These are phyloP conservation scores for Claviceps fusiformis DNA, from an alignment of 2,329 filamentous ascomycete species.

Conservation along the genomic window DNA sequence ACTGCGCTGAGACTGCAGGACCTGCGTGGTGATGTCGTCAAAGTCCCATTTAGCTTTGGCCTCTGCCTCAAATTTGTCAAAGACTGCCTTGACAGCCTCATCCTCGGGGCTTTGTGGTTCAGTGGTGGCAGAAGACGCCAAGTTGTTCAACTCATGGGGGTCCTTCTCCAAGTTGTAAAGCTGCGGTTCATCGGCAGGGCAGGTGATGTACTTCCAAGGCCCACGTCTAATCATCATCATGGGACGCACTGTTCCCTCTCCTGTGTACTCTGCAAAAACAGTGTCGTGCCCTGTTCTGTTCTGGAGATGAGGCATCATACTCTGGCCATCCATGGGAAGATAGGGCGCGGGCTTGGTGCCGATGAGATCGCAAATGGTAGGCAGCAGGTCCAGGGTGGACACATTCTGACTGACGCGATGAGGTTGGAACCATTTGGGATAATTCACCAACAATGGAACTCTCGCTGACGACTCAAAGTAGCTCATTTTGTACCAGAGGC, in stretches of 20 bases:
- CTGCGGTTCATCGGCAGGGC: slow-evolving; percentile 70
- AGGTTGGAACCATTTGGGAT: slow-evolving; percentile 61
- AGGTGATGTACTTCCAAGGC: slow-evolving; percentile 82
- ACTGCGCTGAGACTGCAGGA: slow-evolving; percentile 64
- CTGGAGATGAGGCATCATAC: slow-evolving; percentile 65
- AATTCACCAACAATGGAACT: slow-evolving; percentile 74
- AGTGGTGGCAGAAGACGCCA: slow-evolving; percentile 37
- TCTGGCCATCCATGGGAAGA: slow-evolving; percentile 77
- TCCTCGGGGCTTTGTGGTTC: slow-evolving; percentile 28
- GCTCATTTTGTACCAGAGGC: slow-evolving; percentile 95
- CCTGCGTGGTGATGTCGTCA: slow-evolving; percentile 58
- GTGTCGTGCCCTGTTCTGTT: slow-evolving; percentile 59
- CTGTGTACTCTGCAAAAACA: slow-evolving; percentile 91
- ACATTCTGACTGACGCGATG: slow-evolving; percentile 73
- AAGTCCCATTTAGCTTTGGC: slow-evolving; percentile 70
- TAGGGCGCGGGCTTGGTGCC: slow-evolving; percentile 54
- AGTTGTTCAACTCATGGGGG: slow-evolving; percentile 63
- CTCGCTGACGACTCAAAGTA: slow-evolving; percentile 88
- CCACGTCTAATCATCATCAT: slow-evolving; percentile 90
- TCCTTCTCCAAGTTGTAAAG: slow-evolving; percentile 69
- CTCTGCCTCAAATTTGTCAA: slow-evolving; percentile 60
- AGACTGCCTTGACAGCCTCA: slow-evolving; percentile 32
- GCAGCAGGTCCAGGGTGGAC: slow-evolving; percentile 79
- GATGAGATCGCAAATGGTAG: slow-evolving; percentile 74
- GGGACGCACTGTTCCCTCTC: slow-evolving; percentile 77